Percentiles rank a stretch among this genome's conserved stretches.
Evolutionary conservation across 441 rosid genomes (phyloP).

Genomic region (Syzygium syzygioides): DNA sequence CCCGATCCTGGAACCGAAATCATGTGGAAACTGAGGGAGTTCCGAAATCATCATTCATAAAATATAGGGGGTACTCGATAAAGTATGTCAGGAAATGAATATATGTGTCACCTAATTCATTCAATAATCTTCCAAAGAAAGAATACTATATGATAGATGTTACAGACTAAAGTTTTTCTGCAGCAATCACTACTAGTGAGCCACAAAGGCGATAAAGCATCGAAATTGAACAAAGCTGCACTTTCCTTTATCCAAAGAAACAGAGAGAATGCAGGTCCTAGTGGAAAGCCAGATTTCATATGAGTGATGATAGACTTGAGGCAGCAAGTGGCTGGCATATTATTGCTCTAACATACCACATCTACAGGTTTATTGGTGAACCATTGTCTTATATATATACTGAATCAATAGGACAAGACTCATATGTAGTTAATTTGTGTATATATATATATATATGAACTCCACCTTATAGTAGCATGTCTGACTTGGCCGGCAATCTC

Average conservation of each 20-base stretch:
- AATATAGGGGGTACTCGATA: not conserved
- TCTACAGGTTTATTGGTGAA: not conserved
- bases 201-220: not conserved
- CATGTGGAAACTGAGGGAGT: not conserved
- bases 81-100: not conserved
- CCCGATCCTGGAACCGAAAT: not conserved
- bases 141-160: not conserved
- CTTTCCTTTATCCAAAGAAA: not conserved
- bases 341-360: not conserved
- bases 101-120: not conserved
- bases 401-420: not conserved
- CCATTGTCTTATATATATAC: not conserved
- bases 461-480: not conserved
- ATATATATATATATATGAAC: not conserved
- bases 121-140: not conserved
- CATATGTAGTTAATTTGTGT: not conserved
- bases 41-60: not conserved
- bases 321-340: not conserved
- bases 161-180: not conserved
- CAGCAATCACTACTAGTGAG: not conserved
- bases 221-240: not conserved
- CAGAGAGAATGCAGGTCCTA: not conserved
- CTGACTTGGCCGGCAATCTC: constrained; percentile 4
- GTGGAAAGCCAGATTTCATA: not conserved
- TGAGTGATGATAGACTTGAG: not conserved